Conservation (phyloP, 306 rosid genomes). For the Gynostemma pentaphyllum region DNA sequence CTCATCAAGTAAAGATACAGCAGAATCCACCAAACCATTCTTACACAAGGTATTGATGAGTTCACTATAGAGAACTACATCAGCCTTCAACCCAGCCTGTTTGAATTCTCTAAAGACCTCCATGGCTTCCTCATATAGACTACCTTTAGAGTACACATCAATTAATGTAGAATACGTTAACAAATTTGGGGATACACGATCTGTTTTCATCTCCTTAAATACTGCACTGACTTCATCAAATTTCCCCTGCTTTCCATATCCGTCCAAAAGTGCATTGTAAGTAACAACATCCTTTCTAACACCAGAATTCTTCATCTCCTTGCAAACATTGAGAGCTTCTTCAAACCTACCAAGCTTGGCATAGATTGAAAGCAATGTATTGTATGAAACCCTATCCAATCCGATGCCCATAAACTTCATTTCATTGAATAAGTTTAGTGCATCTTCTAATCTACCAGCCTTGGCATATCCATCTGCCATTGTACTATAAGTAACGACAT, state of each 20-base stretch:
- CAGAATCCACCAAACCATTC: constrained; percentile 59
- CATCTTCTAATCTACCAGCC: constrained; percentile 66
- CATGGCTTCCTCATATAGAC: constrained; percentile 62
- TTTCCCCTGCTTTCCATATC: constrained; percentile 75
- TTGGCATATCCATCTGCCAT: constrained; percentile 88
- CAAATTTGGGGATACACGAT: constrained; percentile 39
- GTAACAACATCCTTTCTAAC: constrained; percentile 58
- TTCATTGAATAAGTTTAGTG: constrained; percentile 45
- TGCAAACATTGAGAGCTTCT: constrained; percentile 43
- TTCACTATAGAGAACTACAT: constrained; percentile 81
- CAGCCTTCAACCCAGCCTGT: constrained; percentile 57
- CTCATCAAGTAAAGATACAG: constrained; percentile 69
- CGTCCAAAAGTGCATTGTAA: constrained; percentile 75
- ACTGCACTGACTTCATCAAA: constrained; percentile 41
- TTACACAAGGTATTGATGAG: constrained; percentile 74
- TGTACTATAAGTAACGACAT: constrained; percentile 79
- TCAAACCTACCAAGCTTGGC: constrained; percentile 78
- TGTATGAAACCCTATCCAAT: constrained; percentile 72
- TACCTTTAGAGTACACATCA: constrained; percentile 70
- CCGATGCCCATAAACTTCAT: constrained; percentile 52
- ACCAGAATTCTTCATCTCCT: constrained; percentile 77
- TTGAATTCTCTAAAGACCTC: constrained; percentile 54
- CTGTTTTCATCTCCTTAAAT: constrained; percentile 51
- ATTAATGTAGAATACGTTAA: constrained; percentile 82
- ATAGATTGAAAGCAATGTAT: constrained; percentile 63